phyloP scores from a whole-genome alignment of 192 early-diverging fungal species.

The Diversispora epigaea region DNA sequence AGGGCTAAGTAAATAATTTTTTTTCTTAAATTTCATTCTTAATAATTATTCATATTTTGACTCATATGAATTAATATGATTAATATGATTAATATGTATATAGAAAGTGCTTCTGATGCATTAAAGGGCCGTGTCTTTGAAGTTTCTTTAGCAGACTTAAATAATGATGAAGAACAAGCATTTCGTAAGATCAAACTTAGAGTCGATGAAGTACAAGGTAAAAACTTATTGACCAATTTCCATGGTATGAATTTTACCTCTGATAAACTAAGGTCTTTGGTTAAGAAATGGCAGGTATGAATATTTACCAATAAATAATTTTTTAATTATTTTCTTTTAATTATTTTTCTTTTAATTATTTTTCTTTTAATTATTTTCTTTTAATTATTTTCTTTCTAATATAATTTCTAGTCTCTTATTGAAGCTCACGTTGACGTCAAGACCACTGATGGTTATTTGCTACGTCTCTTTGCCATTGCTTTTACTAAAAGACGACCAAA shows the following conservation, averaged over 20 bases:
- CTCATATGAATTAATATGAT: not conserved
- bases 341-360: not conserved
- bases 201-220: constrained; percentile 96
- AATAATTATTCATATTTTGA: not conserved
- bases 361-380: too few species aligned
- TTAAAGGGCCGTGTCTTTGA: constrained; percentile 97
- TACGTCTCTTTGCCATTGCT: constrained; percentile 95
- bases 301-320: not conserved
- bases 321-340: not conserved
- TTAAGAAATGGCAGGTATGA: constrained; percentile 97
- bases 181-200: constrained; percentile 99
- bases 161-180: constrained; percentile 67
- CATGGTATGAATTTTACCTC: constrained; percentile 99
- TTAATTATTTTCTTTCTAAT: too few species aligned
- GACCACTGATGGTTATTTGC: constrained; percentile 99
- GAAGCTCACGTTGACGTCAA: constrained; percentile 99
- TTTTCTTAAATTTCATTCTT: not conserved
- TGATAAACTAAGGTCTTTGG: constrained; percentile 99
- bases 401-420: constrained; percentile 70
- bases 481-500: constrained; percentile 93
- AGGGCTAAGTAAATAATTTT: constrained; percentile 82
- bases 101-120: constrained; percentile 87
- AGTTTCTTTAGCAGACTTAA: constrained; percentile 94
- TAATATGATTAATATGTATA: not conserved
- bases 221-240: constrained; percentile 99